These are phyloP conservation scores for Mrakia gelida DNA, from an alignment of 768 basidiomycete species.

Conservation along the genomic window DNA sequence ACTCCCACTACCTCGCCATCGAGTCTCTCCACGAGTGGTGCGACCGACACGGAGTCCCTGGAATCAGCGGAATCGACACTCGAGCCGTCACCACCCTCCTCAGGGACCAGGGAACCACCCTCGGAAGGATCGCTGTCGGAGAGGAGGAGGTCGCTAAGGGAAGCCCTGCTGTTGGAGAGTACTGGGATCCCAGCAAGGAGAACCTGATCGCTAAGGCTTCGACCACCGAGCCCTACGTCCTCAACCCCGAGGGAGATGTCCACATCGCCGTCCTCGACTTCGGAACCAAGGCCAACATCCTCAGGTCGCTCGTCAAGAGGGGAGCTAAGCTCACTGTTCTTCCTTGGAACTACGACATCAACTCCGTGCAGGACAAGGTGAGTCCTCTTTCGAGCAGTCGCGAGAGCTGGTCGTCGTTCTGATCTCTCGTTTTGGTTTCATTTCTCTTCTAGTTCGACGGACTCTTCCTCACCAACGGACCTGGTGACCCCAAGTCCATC, in stretches of 20 bases:
- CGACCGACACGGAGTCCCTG: conserved; percentile 78
- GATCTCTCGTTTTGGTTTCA: not conserved
- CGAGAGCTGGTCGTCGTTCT: not conserved
- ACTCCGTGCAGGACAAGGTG: conserved; percentile 69
- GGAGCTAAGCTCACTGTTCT: conserved; percentile 89
- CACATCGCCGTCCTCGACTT: conserved; percentile 96
- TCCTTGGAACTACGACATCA: conserved; percentile 98
- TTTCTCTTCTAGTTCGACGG: conserved; percentile 61
- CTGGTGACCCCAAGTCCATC: conserved; percentile 87
- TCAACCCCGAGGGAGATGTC: conserved; percentile 81
- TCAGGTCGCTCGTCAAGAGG: conserved; percentile 84
- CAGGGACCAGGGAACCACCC: conserved; percentile 94
- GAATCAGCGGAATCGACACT: conserved; percentile 94
- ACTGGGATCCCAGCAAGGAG: conserved; percentile 86
- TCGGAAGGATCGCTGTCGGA: conserved; percentile 84
- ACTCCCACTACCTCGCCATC: conserved; percentile 88
- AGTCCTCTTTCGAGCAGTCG: not conserved
- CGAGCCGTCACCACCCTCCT: conserved; percentile 90
- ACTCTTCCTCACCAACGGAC: conserved; percentile 92
- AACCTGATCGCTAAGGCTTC: conserved; percentile 94
- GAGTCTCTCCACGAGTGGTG: conserved; percentile 95
- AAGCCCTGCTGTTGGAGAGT: conserved; percentile 60
- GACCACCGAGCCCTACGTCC: conserved; percentile 71
- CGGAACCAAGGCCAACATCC: conserved; percentile 95
- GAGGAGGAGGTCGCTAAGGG: conserved; percentile 57